A percentile compares a stretch with the other conserved stretches of the same genome.
Evolutionary conservation across 2,329 filamentous ascomycete species (phyloP).

Genomic region (Cladosporium sp.): DNA sequence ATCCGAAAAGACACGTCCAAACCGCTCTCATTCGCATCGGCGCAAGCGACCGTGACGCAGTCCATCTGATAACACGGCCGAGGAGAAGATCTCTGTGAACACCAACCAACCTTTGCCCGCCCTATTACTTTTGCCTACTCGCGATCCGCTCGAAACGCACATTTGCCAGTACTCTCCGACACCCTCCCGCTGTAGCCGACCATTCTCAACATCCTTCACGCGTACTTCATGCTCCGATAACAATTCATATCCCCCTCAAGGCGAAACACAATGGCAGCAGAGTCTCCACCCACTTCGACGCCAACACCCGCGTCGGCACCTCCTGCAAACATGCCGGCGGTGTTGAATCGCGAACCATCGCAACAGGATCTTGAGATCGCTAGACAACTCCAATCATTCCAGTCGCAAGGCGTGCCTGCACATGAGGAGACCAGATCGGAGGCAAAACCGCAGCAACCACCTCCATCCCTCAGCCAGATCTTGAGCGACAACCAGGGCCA

Average conservation of each 20-base stretch:
- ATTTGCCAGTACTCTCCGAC: no score
- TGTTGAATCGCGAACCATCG: slow-evolving; percentile 41
- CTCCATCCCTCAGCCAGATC: slow-evolving; percentile 3
- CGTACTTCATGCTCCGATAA: neutral
- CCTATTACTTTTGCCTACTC: no score
- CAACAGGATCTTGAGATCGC: slow-evolving; percentile 48
- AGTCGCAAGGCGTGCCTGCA: slow-evolving; percentile 34
- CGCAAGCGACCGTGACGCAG: neutral
- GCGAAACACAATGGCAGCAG: slow-evolving; percentile 11
- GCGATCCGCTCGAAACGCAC: no score
- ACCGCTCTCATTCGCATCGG: no score
- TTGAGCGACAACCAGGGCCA: slow-evolving; percentile 8
- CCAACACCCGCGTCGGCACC: slow-evolving; percentile 2
- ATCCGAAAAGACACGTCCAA: no score
- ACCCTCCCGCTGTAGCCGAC: no score
- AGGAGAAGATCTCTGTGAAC: neutral
- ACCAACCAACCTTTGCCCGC: neutral
- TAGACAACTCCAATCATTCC: slow-evolving; percentile 42
- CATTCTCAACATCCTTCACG: neutral
- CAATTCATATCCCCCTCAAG: no score
- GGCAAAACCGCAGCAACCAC: slow-evolving; percentile 14
- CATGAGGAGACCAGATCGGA: slow-evolving; percentile 17
- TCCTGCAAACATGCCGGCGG: slow-evolving; percentile 20
- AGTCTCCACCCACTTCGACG: neutral
- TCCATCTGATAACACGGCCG: neutral